Conservation (phyloP, 345 rosid genomes). For the Gossypium bickii region DNA sequence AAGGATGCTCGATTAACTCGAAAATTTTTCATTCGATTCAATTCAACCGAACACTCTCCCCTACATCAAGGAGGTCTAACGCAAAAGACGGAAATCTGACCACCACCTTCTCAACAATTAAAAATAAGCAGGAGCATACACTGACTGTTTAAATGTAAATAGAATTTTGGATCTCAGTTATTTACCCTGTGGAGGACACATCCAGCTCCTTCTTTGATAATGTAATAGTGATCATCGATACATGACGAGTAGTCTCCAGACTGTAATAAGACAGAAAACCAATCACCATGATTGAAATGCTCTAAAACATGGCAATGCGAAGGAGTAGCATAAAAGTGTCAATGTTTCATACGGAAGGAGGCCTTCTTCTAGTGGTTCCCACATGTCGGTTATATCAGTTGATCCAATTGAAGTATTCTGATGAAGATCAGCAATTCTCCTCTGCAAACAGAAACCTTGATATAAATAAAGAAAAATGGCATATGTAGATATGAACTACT, state of each 20-base stretch:
- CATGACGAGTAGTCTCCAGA: constrained; percentile 30
- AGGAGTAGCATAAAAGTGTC: neutral
- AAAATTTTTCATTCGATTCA: too few relatives aligned
- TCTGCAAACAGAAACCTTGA: constrained; percentile 34
- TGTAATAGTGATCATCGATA: constrained; percentile 29
- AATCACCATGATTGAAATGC: neutral
- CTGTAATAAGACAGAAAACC: constrained; percentile 20
- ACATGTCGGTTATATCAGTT: constrained; percentile 72
- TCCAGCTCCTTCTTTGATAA: constrained; percentile 34
- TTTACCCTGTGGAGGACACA: constrained; percentile 33
- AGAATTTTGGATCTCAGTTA: neutral
- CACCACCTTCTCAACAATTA: neutral
- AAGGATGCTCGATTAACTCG: too few relatives aligned
- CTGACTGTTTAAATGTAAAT: neutral
- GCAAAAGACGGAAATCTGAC: neutral
- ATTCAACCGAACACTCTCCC: too few relatives aligned
- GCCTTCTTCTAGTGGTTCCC: constrained; percentile 90
- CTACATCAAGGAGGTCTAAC: neutral
- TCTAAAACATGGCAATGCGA: neutral
- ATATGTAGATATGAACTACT: neutral
- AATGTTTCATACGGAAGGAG: constrained; percentile 54
- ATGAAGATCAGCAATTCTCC: constrained; percentile 82
- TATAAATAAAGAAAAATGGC: neutral
- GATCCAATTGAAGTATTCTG: constrained; percentile 74
- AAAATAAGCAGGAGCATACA: neutral